Percentiles rank a stretch among this genome's conserved stretches.
Evolutionary conservation across 768 basidiomycete genomes (phyloP).

Genomic region (Roridomyces roridus): DNA sequence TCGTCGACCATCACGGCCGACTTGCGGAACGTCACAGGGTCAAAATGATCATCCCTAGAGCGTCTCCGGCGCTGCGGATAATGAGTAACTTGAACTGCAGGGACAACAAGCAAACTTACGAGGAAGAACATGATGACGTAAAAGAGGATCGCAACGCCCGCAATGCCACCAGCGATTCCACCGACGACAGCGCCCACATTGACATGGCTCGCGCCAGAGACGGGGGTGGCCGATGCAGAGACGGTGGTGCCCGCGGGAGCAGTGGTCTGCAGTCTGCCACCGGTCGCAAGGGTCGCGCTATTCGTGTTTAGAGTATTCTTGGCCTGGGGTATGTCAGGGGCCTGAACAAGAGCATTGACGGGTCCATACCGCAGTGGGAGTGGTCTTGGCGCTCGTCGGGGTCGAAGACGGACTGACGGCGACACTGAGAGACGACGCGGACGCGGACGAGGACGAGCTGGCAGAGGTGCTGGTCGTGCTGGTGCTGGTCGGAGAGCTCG

Average conservation of each 20-base stretch:
- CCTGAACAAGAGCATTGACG: background rate
- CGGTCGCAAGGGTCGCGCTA: slow-evolving; percentile 21
- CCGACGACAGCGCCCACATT: slow-evolving; percentile 50
- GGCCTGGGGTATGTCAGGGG: slow-evolving; percentile 10
- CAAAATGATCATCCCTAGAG: slow-evolving; percentile 41
- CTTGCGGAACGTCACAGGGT: slow-evolving; percentile 35
- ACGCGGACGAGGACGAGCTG: slow-evolving; percentile 21
- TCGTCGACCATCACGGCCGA: slow-evolving; percentile 26
- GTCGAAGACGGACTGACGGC: slow-evolving; percentile 1
- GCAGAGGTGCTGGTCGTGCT: background rate
- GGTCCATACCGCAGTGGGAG: slow-evolving; percentile 19
- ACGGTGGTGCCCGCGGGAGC: slow-evolving; percentile 27
- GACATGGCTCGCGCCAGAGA: slow-evolving; percentile 28
- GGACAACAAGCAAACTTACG: slow-evolving; percentile 32
- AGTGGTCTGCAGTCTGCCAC: slow-evolving; percentile 25
- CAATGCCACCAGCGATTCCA: slow-evolving; percentile 45
- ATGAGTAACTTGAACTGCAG: background rate
- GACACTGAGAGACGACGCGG: background rate
- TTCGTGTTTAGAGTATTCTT: slow-evolving; percentile 22
- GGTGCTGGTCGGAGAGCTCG: background rate
- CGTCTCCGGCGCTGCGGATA: slow-evolving; percentile 44
- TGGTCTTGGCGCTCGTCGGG: slow-evolving; percentile 8
- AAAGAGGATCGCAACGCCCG: slow-evolving; percentile 41
- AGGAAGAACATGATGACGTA: slow-evolving; percentile 47
- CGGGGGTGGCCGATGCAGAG: slow-evolving; percentile 14